Evolutionary conservation across 2,329 filamentous ascomycete genomes (phyloP).

Genomic region (Gnomoniopsis smithogilvyi): DNA sequence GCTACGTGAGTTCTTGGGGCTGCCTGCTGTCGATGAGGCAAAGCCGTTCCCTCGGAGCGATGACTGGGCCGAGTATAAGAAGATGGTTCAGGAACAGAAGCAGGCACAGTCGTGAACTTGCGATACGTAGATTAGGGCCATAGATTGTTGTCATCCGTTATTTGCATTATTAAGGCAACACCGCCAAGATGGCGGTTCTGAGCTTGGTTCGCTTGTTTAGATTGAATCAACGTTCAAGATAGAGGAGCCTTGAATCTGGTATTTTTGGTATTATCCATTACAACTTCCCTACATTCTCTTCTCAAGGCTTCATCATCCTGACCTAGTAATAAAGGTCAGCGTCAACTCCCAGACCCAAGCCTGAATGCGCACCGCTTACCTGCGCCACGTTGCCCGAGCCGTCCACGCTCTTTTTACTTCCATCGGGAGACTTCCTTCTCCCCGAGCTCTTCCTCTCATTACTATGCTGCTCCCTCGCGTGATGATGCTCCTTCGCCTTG

Average conservation of each 20-base stretch:
- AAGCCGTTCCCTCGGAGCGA: conserved; percentile 27
- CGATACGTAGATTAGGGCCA: background rate
- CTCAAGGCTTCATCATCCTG: background rate
- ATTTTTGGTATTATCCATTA: background rate
- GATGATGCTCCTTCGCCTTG: conserved; percentile 16
- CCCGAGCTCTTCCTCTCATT: background rate
- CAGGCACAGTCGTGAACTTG: background rate
- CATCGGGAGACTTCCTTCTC: background rate
- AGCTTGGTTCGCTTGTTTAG: background rate
- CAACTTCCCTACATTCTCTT: background rate
- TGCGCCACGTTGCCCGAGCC: background rate
- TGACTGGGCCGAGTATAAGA: conserved; percentile 29
- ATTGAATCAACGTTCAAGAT: background rate
- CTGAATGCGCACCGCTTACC: background rate
- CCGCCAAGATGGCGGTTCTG: background rate
- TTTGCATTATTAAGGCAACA: no score
- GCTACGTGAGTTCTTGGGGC: conserved; percentile 26
- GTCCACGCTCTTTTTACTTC: no score
- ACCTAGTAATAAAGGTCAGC: background rate
- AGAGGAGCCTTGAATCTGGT: background rate
- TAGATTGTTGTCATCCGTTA: no score
- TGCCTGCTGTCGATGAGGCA: conserved; percentile 19
- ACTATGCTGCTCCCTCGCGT: conserved; percentile 5
- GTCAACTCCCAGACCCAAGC: background rate
- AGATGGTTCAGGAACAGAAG: conserved; percentile 21